These are phyloP conservation scores for Cryphonectria japonica DNA, from an alignment of 2,329 filamentous ascomycete genomes.

Conservation along the genomic window DNA sequence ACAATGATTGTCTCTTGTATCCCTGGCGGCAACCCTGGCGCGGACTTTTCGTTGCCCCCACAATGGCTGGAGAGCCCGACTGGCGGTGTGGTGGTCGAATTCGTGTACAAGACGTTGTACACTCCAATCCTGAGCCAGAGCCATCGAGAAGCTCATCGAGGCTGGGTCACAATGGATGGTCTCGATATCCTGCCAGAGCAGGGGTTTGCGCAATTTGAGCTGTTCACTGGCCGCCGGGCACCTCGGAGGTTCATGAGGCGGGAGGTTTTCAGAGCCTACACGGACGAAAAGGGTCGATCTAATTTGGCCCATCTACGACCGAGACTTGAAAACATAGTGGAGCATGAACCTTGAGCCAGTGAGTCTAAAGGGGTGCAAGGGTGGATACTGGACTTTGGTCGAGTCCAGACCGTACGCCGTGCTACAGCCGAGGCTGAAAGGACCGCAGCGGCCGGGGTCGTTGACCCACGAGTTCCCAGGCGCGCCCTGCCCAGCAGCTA, in stretches of 20 bases:
- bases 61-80: conserved; percentile 74
- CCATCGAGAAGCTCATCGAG: conserved; percentile 57
- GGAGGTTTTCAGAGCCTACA: conserved; percentile 58
- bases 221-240: conserved; percentile 74
- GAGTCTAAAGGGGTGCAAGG: not conserved
- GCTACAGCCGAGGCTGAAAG: not conserved
- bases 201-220: conserved; percentile 79
- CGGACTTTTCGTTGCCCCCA: conserved; percentile 70
- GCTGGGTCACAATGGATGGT: conserved; percentile 78
- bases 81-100: conserved; percentile 75
- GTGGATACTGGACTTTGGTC: not conserved
- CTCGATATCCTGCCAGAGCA: conserved; percentile 78
- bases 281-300: conserved; percentile 45
- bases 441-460: not conserved
- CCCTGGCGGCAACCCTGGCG: conserved; percentile 65
- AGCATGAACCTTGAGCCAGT: conserved; percentile 43
- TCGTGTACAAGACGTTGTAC: conserved; percentile 73
- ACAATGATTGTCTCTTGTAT: conserved; percentile 80
- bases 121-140: conserved; percentile 74
- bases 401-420: not conserved
- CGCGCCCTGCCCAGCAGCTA: not conserved
- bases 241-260: conserved; percentile 72
- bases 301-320: conserved; percentile 47
- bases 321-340: conserved; percentile 44
- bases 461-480: not conserved